A percentile compares a stretch with the other conserved stretches of the same genome.
Evolutionary conservation across 129 eudicot genomes (phyloP).

Genomic region (Pittosporum tobira): DNA sequence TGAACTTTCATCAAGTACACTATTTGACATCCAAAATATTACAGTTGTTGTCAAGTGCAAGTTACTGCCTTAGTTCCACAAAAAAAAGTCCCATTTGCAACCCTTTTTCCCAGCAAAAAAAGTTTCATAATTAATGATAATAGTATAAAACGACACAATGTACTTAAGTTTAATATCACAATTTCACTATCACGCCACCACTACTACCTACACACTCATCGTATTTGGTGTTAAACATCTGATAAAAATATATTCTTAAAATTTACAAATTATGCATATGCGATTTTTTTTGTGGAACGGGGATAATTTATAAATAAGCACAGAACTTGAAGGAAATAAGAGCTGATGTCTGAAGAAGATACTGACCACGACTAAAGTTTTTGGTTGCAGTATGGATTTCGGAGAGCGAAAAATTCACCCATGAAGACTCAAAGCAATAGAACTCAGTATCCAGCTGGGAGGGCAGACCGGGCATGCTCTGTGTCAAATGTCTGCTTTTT

Average conservation of each 20-base stretch:
- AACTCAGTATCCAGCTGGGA: conserved; percentile 43
- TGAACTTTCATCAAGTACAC: neutral
- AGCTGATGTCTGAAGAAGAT: neutral
- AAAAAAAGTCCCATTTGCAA: no score
- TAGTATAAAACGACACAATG: no score
- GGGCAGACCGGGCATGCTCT: conserved; percentile 44
- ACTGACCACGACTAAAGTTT: conserved; percentile 53
- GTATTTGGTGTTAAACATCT: no score
- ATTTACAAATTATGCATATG: no score
- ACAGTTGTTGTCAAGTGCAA: neutral
- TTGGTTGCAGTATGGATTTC: conserved; percentile 56
- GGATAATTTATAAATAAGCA: neutral
- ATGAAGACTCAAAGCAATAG: conserved; percentile 60
- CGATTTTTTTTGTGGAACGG: no score
- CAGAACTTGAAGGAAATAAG: neutral
- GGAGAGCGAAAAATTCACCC: conserved; percentile 60
- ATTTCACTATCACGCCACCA: no score
- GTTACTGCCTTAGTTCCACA: no score
- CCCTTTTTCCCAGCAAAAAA: no score
- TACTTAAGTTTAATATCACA: no score
- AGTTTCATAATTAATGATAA: no score
- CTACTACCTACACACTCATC: no score
- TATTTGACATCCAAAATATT: neutral
- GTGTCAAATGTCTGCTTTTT: conserved; percentile 35
- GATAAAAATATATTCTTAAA: no score